These are phyloP conservation scores for Fusarium goolgardi DNA, from an alignment of 2,329 filamentous ascomycete genomes.

Conservation along the genomic window DNA sequence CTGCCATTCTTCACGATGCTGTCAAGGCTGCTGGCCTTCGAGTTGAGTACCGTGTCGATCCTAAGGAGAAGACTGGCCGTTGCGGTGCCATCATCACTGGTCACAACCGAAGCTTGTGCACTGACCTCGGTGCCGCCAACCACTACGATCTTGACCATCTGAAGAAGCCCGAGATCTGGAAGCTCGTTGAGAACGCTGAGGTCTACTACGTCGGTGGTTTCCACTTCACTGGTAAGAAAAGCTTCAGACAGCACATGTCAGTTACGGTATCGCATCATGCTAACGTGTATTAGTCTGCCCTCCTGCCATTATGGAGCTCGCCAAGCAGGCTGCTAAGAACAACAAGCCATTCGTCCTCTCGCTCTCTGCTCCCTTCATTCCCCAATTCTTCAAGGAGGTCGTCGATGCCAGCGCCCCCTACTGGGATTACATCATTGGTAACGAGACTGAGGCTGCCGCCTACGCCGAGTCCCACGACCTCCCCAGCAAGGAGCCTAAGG, in stretches of 20 bases:
- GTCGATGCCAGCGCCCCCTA: conserved; percentile 88
- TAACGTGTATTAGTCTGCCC: conserved; percentile 74
- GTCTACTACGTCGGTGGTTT: conserved; percentile 95
- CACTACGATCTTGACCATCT: conserved; percentile 96
- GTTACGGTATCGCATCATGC: conserved; percentile 1
- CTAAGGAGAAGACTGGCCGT: conserved; percentile 85
- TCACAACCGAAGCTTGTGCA: conserved; percentile 94
- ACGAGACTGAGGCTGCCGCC: conserved; percentile 92
- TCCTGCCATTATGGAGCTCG: conserved; percentile 87
- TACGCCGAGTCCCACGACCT: conserved; percentile 87
- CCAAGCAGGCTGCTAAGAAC: conserved; percentile 86
- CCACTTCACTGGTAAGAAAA: conserved; percentile 78
- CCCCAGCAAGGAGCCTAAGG: conserved; percentile 79
- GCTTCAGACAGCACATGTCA: background rate
- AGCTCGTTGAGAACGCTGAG: conserved; percentile 86
- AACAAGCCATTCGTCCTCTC: conserved; percentile 95
- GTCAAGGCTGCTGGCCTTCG: conserved; percentile 89
- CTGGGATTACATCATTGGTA: conserved; percentile 96
- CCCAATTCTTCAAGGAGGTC: conserved; percentile 97
- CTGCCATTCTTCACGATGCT: conserved; percentile 85
- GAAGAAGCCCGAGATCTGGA: conserved; percentile 91
- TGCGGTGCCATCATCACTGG: conserved; percentile 98
- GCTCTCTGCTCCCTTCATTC: conserved; percentile 94
- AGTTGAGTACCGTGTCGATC: conserved; percentile 94
- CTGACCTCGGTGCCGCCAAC: conserved; percentile 95